Evolutionary conservation across 1,284 basidiomycete species (phyloP).

Genomic region (Heliocybe sulcata): DNA sequence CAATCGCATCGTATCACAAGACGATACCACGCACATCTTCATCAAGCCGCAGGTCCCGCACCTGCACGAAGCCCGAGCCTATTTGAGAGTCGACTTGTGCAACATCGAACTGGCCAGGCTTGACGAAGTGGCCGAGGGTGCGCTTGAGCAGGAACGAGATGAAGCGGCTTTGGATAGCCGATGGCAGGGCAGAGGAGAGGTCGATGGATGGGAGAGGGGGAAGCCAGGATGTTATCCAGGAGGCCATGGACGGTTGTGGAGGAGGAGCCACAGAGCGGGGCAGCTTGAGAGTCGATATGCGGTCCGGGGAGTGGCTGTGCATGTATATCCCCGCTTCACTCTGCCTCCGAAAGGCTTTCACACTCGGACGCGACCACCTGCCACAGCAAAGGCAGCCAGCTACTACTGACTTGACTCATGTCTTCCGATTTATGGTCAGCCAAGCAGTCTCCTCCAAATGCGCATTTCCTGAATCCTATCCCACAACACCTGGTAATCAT

Average conservation of each 20-base stretch:
- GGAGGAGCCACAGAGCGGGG: not conserved
- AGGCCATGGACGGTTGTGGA: constrained; percentile 2
- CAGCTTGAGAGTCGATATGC: not conserved
- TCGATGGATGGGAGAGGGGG: not conserved
- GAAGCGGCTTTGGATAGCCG: constrained; percentile 83
- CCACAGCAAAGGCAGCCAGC: too few relatives aligned
- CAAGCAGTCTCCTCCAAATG: not conserved
- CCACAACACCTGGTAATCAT: not conserved
- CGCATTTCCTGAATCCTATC: not conserved
- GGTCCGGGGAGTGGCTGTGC: not conserved
- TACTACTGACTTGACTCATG: not conserved
- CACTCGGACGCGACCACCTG: too few relatives aligned
- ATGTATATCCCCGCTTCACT: too few relatives aligned
- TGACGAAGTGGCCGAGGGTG: constrained; percentile 79
- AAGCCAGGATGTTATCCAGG: constrained; percentile 2
- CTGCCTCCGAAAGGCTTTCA: too few relatives aligned
- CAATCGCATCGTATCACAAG: not conserved
- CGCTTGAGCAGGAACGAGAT: constrained; percentile 85
- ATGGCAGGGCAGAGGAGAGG: constrained; percentile 62
- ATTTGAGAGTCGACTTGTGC: constrained; percentile 90
- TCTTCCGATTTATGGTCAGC: not conserved
- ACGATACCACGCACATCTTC: constrained; percentile 47
- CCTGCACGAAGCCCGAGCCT: constrained; percentile 80
- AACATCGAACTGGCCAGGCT: constrained; percentile 82
- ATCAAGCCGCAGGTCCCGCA: constrained; percentile 80